phyloP scores from a whole-genome alignment of 768 basidiomycete genomes.

The Paxillus rubicundulus region DNA sequence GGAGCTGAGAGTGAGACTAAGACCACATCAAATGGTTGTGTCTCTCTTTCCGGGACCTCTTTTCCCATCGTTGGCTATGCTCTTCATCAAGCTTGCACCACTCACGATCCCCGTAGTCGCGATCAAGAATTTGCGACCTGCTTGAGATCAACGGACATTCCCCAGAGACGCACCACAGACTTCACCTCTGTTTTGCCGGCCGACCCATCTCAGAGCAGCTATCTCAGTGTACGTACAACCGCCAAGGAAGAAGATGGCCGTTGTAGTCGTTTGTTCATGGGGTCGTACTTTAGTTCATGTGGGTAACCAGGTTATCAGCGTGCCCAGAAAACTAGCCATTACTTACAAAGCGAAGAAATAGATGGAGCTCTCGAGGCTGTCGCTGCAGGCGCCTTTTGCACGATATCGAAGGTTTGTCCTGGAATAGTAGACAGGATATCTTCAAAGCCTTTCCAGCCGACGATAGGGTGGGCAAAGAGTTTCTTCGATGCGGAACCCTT shows the following conservation, averaged over 20 bases:
- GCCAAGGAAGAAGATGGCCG: slow-evolving; percentile 94
- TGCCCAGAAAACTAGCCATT: neutral
- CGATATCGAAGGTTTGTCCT: slow-evolving; percentile 82
- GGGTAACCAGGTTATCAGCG: neutral
- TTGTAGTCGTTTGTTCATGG: slow-evolving; percentile 69
- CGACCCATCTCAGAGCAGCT: slow-evolving; percentile 90
- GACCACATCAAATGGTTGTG: slow-evolving; percentile 36
- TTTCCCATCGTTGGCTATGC: slow-evolving; percentile 50
- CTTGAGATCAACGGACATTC: slow-evolving; percentile 11
- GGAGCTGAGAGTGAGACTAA: slow-evolving; percentile 8
- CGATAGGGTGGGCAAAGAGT: slow-evolving; percentile 85
- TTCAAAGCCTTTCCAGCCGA: slow-evolving; percentile 98
- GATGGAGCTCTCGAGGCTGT: slow-evolving; percentile 25
- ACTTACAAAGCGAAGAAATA: slow-evolving; percentile 37
- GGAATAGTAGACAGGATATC: slow-evolving; percentile 81
- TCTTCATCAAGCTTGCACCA: slow-evolving; percentile 69
- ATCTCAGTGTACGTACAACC: slow-evolving; percentile 98
- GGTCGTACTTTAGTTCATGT: slow-evolving; percentile 38
- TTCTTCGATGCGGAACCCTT: slow-evolving; percentile 43
- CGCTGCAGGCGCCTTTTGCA: slow-evolving; percentile 41
- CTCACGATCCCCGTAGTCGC: slow-evolving; percentile 90
- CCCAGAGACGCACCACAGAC: slow-evolving; percentile 1
- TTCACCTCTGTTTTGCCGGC: slow-evolving; percentile 77
- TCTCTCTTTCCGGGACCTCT: slow-evolving; percentile 36
- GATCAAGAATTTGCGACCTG: slow-evolving; percentile 85